phyloP scores from a whole-genome alignment of 768 basidiomycete species.

The Gyrodon lividus region DNA sequence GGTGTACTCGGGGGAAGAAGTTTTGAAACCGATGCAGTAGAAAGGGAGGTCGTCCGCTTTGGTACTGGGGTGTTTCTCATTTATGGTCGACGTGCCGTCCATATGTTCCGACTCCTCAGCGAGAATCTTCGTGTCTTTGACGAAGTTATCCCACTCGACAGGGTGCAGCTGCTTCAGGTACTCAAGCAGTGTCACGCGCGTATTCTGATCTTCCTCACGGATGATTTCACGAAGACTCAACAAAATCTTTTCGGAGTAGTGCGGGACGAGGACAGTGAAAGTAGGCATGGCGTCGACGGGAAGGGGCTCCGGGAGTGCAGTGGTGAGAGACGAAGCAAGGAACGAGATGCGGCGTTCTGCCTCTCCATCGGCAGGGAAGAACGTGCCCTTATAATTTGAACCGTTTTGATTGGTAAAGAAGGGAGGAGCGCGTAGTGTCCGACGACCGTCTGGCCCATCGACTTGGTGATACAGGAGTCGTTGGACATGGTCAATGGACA shows the following conservation, averaged over 20 bases:
- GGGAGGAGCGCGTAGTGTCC: conserved; percentile 92
- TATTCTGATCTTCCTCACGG: conserved; percentile 94
- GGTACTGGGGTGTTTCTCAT: conserved; percentile 63
- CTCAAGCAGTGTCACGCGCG: conserved; percentile 94
- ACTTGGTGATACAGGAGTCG: conserved; percentile 96
- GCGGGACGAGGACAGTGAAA: conserved; percentile 98
- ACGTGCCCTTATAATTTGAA: conserved; percentile 69
- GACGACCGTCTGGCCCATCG: conserved; percentile 82
- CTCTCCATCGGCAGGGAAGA: conserved; percentile 93
- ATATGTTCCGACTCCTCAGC: conserved; percentile 78
- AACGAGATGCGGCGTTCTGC: conserved; percentile 98
- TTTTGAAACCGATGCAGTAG: conserved; percentile 99
- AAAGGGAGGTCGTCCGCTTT: conserved; percentile 95
- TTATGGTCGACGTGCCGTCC: conserved; percentile 50
- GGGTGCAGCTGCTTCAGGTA: conserved; percentile 99
- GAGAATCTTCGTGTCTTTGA: conserved; percentile 98
- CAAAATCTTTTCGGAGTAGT: conserved; percentile 98
- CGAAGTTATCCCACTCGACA: conserved; percentile 99
- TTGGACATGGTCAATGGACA: conserved; percentile 98
- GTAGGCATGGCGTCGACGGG: conserved; percentile 99
- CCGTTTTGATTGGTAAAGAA: conserved; percentile 95
- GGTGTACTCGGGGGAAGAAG: conserved; percentile 97
- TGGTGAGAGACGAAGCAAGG: conserved; percentile 97
- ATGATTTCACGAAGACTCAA: conserved; percentile 97
- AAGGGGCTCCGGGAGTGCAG: conserved; percentile 90